Conservation (phyloP, 768 basidiomycete species). For the Boletus patriciae region DNA sequence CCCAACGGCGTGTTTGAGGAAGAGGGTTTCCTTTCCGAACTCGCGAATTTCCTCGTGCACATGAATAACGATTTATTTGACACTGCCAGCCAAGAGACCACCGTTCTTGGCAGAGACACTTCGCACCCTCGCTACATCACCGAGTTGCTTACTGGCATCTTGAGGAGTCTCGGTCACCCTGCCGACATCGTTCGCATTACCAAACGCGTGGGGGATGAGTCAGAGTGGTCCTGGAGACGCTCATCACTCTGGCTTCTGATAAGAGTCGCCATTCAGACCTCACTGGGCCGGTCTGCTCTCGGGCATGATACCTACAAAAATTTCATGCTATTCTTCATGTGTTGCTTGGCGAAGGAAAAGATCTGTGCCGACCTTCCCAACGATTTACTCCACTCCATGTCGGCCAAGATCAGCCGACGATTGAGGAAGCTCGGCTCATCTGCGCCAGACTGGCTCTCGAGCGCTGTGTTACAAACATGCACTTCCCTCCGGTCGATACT, state of each 20-base stretch:
- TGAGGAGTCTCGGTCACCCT: constrained; percentile 39
- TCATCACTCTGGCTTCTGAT: constrained; percentile 51
- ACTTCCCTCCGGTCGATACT: constrained; percentile 21
- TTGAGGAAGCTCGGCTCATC: constrained; percentile 37
- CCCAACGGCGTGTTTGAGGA: constrained; percentile 31
- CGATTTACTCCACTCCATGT: constrained; percentile 40
- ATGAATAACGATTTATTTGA: constrained; percentile 36
- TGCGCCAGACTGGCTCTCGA: constrained; percentile 17
- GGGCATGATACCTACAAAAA: constrained; percentile 29
- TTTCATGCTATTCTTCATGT: constrained; percentile 35
- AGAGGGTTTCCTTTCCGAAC: constrained; percentile 32
- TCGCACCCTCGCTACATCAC: constrained; percentile 49
- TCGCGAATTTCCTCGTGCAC: constrained; percentile 40
- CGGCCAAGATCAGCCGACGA: constrained; percentile 39
- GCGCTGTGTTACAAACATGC: constrained; percentile 3
- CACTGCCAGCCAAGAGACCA: constrained; percentile 34
- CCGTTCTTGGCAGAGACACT: constrained; percentile 42
- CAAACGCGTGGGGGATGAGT: constrained; percentile 47
- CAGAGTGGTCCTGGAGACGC: constrained; percentile 47
- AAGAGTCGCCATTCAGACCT: constrained; percentile 46
- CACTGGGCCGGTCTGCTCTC: constrained; percentile 22
- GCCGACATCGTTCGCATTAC: constrained; percentile 29
- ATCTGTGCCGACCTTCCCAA: constrained; percentile 13
- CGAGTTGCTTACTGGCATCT: constrained; percentile 47
- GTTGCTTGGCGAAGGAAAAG: constrained; percentile 12